Evolutionary conservation across 345 rosid species (phyloP).

Genomic region (Odontarrhena argentea): DNA sequence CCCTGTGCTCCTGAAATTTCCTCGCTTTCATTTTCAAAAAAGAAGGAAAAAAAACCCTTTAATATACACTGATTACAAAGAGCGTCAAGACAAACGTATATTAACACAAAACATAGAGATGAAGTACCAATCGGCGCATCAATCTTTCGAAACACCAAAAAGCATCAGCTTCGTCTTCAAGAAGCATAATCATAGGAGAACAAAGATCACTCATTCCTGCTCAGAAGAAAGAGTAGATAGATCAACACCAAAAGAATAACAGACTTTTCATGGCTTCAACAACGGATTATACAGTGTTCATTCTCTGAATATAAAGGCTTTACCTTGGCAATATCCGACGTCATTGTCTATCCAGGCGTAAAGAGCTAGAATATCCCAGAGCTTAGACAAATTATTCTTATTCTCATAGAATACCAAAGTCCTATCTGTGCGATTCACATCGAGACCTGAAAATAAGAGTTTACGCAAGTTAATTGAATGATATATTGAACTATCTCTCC

Average conservation of each 20-base stretch:
- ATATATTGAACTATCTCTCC: background rate
- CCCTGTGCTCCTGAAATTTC: slow-evolving; percentile 89
- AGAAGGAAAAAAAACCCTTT: background rate
- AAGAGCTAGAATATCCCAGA: slow-evolving; percentile 94
- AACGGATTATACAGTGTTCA: background rate
- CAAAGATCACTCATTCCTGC: slow-evolving; percentile 99
- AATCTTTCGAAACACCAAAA: slow-evolving; percentile 98
- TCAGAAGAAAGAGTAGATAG: slow-evolving; percentile 24
- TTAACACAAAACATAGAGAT: slow-evolving; percentile 10
- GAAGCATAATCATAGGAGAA: slow-evolving; percentile 97
- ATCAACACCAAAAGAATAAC: slow-evolving; percentile 10
- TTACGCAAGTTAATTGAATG: background rate
- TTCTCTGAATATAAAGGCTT: slow-evolving; percentile 6
- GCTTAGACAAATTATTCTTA: slow-evolving; percentile 83
- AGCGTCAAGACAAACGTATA: slow-evolving; percentile 4
- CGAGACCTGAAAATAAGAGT: slow-evolving; percentile 61
- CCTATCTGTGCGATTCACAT: slow-evolving; percentile 94
- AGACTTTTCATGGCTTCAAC: background rate
- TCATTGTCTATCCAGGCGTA: slow-evolving; percentile 95
- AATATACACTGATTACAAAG: background rate
- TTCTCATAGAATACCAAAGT: slow-evolving; percentile 89
- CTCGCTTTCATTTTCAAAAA: slow-evolving; percentile 54
- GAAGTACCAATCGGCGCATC: slow-evolving; percentile 93
- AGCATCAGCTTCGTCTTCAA: slow-evolving; percentile 91
- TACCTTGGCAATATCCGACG: slow-evolving; percentile 98